Evolutionary conservation across 139 green algal genomes (phyloP).

Genomic region (Parachlorella kessleri): DNA sequence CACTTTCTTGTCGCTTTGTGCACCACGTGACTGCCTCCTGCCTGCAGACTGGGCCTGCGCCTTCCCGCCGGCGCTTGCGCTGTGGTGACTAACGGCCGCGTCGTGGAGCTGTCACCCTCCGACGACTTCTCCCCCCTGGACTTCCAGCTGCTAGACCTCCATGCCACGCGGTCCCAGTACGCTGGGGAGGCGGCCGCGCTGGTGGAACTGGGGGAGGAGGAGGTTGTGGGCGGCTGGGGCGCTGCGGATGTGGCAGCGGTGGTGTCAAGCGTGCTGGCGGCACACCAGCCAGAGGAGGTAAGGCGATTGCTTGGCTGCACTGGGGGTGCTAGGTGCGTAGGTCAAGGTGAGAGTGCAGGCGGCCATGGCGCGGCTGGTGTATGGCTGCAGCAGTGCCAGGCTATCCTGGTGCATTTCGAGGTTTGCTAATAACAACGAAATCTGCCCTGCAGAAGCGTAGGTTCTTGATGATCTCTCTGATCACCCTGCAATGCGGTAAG

Average conservation of each 20-base stretch:
- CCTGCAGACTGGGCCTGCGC: conserved; percentile 26
- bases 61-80: conserved; percentile 47
- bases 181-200: conserved; percentile 1
- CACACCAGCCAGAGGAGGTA: conserved; percentile 13
- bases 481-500: too few relatives aligned
- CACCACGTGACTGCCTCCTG: background rate
- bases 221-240: background rate
- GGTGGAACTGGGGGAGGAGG: background rate
- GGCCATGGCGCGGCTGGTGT: too few relatives aligned
- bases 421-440: too few relatives aligned
- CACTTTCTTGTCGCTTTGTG: too few relatives aligned
- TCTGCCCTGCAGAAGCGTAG: too few relatives aligned
- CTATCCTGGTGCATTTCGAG: too few relatives aligned
- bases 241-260: background rate
- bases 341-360: too few relatives aligned
- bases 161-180: background rate
- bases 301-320: background rate
- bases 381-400: too few relatives aligned
- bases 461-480: too few relatives aligned
- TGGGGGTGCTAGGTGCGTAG: too few relatives aligned
- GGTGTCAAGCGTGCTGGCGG: conserved; percentile 35
- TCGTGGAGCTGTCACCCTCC: conserved; percentile 22
- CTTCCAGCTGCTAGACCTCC: conserved; percentile 73
- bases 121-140: conserved; percentile 58
- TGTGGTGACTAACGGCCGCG: conserved; percentile 73